Percentiles rank a stretch among this genome's conserved stretches.
Conservation (phyloP, 1,284 basidiomycete genomes). For the Cryptococcus maquisensis region DNA sequence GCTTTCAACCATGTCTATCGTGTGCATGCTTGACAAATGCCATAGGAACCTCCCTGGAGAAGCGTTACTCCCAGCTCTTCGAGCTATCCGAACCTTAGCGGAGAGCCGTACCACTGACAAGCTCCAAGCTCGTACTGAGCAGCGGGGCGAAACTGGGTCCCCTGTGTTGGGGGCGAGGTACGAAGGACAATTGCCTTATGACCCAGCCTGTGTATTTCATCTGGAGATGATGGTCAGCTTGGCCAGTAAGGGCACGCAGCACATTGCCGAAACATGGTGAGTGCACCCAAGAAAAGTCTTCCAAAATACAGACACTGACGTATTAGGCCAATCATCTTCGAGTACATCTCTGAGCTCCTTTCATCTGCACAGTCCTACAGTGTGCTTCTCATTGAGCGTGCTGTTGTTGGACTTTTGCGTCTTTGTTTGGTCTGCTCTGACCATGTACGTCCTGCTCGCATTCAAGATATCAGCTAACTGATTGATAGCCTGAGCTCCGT, state of each 20-base stretch:
- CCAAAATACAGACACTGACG: background rate
- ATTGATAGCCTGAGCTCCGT: constrained; percentile 61
- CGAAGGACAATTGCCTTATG: constrained; percentile 68
- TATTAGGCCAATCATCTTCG: constrained; percentile 81
- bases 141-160: constrained; percentile 33
- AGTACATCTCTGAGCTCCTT: constrained; percentile 79
- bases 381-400: constrained; percentile 87
- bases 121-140: constrained; percentile 54
- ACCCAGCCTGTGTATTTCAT: constrained; percentile 88
- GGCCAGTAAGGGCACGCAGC: constrained; percentile 65
- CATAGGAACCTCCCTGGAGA: constrained; percentile 68
- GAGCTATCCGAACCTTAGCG: constrained; percentile 81
- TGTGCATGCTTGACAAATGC: constrained; percentile 3
- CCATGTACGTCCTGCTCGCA: constrained; percentile 54
- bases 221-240: constrained; percentile 91
- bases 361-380: constrained; percentile 75
- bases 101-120: constrained; percentile 52
- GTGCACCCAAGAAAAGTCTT: constrained; percentile 27
- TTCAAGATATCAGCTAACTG: background rate
- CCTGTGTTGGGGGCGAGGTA: constrained; percentile 21
- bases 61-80: constrained; percentile 74
- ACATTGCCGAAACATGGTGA: constrained; percentile 82
- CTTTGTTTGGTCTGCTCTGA: constrained; percentile 74
- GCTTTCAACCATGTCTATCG: constrained; percentile 35
- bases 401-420: constrained; percentile 81